Percentiles rank a stretch among this genome's conserved stretches.
These are phyloP conservation scores for Cystoderma amianthinum DNA, from an alignment of 768 basidiomycete genomes.

Conservation along the genomic window DNA sequence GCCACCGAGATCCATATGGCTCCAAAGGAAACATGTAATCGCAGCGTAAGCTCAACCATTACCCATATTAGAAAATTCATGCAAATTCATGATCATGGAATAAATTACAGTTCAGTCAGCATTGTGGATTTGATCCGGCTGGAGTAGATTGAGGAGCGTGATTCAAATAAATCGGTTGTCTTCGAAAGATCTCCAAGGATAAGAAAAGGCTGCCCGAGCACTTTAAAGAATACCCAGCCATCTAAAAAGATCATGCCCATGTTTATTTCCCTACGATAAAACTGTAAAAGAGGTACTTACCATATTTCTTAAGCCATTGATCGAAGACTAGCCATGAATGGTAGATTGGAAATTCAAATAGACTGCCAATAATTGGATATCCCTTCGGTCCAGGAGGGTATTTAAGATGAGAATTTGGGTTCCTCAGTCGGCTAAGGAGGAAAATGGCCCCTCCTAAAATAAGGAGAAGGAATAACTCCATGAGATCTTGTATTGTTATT, in stretches of 20 bases:
- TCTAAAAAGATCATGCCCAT: conserved; percentile 9
- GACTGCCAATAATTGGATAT: not conserved
- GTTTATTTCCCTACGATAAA: not conserved
- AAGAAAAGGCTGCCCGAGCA: conserved; percentile 4
- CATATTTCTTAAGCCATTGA: not conserved
- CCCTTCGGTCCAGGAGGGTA: not conserved
- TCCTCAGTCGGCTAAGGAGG: too few relatives aligned
- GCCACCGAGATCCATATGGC: conserved; percentile 17
- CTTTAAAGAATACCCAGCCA: conserved; percentile 9
- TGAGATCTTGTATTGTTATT: too few relatives aligned
- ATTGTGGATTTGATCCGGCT: conserved; percentile 17
- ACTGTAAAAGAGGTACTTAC: too few relatives aligned
- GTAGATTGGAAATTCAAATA: not conserved
- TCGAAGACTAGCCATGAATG: not conserved
- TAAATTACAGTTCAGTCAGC: conserved; percentile 12
- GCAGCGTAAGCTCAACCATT: conserved; percentile 2
- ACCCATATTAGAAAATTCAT: not conserved
- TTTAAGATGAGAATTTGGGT: conserved; percentile 1
- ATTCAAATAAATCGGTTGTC: conserved; percentile 11
- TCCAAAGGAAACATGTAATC: conserved; percentile 8
- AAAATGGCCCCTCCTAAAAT: too few relatives aligned
- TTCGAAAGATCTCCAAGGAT: conserved; percentile 6
- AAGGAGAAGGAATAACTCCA: too few relatives aligned
- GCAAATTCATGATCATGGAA: too few relatives aligned
- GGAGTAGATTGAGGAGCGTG: conserved; percentile 10